Evolutionary conservation across 495 filamentous ascomycete species (phyloP), one percentile per base, ranked within the genome.

Genomic region (Penicillium pancosmium): DNA sequence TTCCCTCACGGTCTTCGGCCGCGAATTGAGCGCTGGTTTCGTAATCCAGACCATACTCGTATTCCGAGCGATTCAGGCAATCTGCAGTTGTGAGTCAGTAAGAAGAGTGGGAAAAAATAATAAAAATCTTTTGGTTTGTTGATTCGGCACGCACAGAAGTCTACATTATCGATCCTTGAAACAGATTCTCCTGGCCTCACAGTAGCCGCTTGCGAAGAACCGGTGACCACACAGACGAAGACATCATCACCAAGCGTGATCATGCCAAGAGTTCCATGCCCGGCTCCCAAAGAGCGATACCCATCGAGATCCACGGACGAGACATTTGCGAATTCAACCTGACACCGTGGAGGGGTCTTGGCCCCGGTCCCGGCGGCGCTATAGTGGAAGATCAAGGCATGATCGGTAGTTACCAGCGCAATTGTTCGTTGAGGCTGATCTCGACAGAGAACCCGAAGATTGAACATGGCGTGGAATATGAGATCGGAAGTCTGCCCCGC

Each of bases 191-290:
- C 91, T 0, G 93, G 92, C 50, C 91, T 81, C 38, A 97, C 83
- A 18, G 84, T 88, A 35, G 94, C 95, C 18, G 92, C 92, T 48
- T 86, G 84, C 8, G 81, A 82, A 38, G 91, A 87, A 41, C 83
- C 80, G 40, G 86, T 95, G 27, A 98, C 87, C n/a, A 97, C 88
- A 62, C 91, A 94, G 18, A 98, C 80, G 67, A 98, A 98, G 15
- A 96, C 86, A 81, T 97, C 93, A 27, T 86, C 80, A 48, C 84
- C 83, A 49, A 97, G 80, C 2, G 92, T 93, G 58, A 98, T 91
- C 38, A 98, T 78, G 1, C 94, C 94, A 53, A 98, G 81, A 2
- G 93, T 97, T 33, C 94, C 94, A 64, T 92, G 85, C 35, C 91
- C 90, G n/a, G 86, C 84, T 44, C 87, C 88, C 41, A 97, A 69